phyloP scores from a whole-genome alignment of 2,329 filamentous ascomycete species.

The Plenodomus lindquistii region DNA sequence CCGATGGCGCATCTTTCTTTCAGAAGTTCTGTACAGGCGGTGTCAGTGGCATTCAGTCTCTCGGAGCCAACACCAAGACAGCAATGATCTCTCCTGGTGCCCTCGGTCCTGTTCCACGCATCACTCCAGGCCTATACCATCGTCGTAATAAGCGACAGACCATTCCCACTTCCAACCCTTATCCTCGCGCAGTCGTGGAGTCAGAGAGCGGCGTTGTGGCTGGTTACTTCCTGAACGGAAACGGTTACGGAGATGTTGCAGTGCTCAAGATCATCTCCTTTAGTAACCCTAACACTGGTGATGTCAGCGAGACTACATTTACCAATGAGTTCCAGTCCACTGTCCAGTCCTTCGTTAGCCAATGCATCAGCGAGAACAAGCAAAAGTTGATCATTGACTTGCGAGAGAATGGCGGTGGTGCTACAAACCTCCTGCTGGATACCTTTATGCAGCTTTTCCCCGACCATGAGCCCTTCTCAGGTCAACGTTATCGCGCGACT shows the following conservation, averaged over 20 bases:
- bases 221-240: conserved; percentile 50
- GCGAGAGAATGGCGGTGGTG: conserved; percentile 62
- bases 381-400: conserved; percentile 66
- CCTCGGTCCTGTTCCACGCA: conserved; percentile 22
- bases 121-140: conserved; percentile 22
- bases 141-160: conserved; percentile 23
- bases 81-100: conserved; percentile 8
- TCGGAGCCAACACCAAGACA: conserved; percentile 8
- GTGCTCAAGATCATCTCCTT: conserved; percentile 51
- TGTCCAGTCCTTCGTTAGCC: conserved; percentile 48
- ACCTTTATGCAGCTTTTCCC: conserved; percentile 59
- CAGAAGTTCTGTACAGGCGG: conserved; percentile 34
- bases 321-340: conserved; percentile 36
- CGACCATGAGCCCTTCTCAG: conserved; percentile 42
- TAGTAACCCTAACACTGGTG: conserved; percentile 11
- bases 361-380: conserved; percentile 52
- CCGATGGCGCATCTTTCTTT: conserved; percentile 45
- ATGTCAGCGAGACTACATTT: conserved; percentile 15
- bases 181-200: conserved; percentile 18
- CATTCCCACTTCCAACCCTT: conserved; percentile 7
- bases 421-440: conserved; percentile 38
- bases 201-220: conserved; percentile 32
- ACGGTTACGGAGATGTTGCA: conserved; percentile 41
- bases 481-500: conserved; percentile 23
- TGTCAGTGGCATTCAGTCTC: conserved; percentile 1